These are phyloP conservation scores for Ceratocystiopsis sp. DNA, from an alignment of 2,329 filamentous ascomycete genomes.

Conservation along the genomic window DNA sequence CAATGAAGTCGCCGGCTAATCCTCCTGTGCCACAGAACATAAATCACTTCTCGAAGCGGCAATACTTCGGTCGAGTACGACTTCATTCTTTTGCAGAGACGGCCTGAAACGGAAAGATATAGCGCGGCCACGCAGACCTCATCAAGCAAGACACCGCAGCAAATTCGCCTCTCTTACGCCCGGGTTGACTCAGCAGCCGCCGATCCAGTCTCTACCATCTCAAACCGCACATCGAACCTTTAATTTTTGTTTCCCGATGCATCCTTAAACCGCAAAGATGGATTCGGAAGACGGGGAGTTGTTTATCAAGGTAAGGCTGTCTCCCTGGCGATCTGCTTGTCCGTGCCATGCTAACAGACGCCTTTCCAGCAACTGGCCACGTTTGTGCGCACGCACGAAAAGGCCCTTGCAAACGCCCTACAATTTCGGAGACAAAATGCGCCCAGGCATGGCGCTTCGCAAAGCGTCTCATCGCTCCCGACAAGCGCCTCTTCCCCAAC, in stretches of 20 bases:
- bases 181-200: neutral
- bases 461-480: conserved; percentile 42
- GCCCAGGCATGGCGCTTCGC: conserved; percentile 51
- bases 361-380: conserved; percentile 65
- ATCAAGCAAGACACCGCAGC: neutral
- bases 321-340: neutral
- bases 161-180: neutral
- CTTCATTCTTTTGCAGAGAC: neutral
- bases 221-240: neutral
- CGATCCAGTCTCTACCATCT: conserved; percentile 4
- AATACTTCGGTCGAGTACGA: conserved; percentile 4
- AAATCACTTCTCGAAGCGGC: neutral
- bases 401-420: conserved; percentile 86
- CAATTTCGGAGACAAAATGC: conserved; percentile 62
- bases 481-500: conserved; percentile 30
- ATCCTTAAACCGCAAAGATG: conserved; percentile 42
- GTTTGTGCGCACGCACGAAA: conserved; percentile 95
- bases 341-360: neutral
- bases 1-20: conserved; percentile 4
- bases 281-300: conserved; percentile 79
- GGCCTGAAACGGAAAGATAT: too few relatives aligned
- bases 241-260: conserved; percentile 21
- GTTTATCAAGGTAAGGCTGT: conserved; percentile 56
- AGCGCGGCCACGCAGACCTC: too few relatives aligned
- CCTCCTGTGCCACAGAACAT: conserved; percentile 5